Base-by-base conservation (phyloP, 768 basidiomycete species). In the Naganishia vaughanmartiniae region DNA sequence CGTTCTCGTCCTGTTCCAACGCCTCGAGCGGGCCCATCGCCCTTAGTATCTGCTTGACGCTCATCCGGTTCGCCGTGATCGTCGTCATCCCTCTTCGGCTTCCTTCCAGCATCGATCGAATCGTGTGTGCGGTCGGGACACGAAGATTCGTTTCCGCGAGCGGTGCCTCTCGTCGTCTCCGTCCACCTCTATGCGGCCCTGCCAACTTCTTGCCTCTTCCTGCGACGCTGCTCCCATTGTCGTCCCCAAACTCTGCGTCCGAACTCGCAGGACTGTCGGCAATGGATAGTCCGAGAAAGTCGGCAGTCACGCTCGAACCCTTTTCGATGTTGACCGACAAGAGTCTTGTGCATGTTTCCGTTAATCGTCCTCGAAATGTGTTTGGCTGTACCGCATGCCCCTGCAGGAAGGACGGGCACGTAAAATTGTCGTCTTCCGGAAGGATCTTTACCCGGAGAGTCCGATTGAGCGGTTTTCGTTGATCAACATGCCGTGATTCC, bases 1-100 rank as follows among this genome's bases (percentile, higher is more conserved):
- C 39, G 36, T 28, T 26, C 9, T 45, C 60, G 17, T 63, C 70
- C n/a, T 53, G 70, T 36, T 56, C 53, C 21, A 80, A 79, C 34
- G 74, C 74, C 34, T 75, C 75, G 26, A 57, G 28, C 4, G 79
- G 80, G 30, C 81, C 83, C 79, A 92, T 85, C 78, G 89, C 89
- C 71, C 87, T 84, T 70, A 92, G 71, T n/a, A 93, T 83, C 28
- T 87, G 87, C 76, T 85, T 87, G 30, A 93, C 87, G 73, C 91
- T 91, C 34, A 88, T 85, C 73, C 87, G 84, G 74, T 95, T 94
- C 11, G 91, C 91, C 4, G 92, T 93, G 57, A 94, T 82, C n/a
- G 90, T 91, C 72, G 92, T 93, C 89, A 90, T 89, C 0, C 88
- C 87, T 31, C 85, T 81, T 46, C 81, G 81, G 0, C 89, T 86